Evolutionary conservation across 495 filamentous ascomycete genomes (phyloP).

Genomic region (Articulospora tetracladia): DNA sequence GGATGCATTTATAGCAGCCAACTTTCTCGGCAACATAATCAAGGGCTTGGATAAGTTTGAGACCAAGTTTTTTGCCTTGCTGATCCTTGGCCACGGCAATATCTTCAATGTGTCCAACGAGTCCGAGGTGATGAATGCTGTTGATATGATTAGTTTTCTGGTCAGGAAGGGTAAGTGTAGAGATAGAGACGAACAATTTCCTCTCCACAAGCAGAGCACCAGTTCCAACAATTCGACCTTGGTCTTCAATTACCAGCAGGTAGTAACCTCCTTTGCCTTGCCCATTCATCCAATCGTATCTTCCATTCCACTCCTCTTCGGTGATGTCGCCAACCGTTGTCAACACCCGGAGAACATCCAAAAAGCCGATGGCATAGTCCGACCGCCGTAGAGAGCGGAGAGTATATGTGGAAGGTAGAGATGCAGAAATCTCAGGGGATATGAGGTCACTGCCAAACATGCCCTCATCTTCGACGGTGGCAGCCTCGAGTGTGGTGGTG

Average conservation of each 20-base stretch:
- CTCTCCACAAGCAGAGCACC: conserved; percentile 82
- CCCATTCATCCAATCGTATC: conserved; percentile 79
- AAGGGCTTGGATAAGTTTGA: conserved; percentile 90
- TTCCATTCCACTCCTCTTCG: conserved; percentile 67
- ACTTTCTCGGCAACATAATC: conserved; percentile 81
- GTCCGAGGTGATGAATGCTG: conserved; percentile 68
- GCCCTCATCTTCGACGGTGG: conserved; percentile 38
- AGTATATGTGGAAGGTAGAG: conserved; percentile 75
- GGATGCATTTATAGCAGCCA: conserved; percentile 85
- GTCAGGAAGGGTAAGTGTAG: neutral
- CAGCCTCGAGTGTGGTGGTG: conserved; percentile 9
- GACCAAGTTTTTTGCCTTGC: conserved; percentile 93
- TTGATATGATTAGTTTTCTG: conserved; percentile 5
- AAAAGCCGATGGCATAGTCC: conserved; percentile 77
- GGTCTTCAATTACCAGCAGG: conserved; percentile 75
- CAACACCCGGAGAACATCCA: conserved; percentile 86
- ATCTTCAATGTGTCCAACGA: conserved; percentile 97
- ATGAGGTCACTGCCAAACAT: conserved; percentile 79
- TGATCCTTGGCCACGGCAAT: conserved; percentile 92
- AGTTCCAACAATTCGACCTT: conserved; percentile 72
- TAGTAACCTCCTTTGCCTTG: conserved; percentile 77
- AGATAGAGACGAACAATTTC: conserved; percentile 60
- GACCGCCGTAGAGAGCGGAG: conserved; percentile 73
- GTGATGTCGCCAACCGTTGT: conserved; percentile 89
- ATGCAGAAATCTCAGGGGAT: conserved; percentile 64